Base-by-base conservation (phyloP, 495 filamentous ascomycete genomes). In the Trichoderma orchidacearum region DNA sequence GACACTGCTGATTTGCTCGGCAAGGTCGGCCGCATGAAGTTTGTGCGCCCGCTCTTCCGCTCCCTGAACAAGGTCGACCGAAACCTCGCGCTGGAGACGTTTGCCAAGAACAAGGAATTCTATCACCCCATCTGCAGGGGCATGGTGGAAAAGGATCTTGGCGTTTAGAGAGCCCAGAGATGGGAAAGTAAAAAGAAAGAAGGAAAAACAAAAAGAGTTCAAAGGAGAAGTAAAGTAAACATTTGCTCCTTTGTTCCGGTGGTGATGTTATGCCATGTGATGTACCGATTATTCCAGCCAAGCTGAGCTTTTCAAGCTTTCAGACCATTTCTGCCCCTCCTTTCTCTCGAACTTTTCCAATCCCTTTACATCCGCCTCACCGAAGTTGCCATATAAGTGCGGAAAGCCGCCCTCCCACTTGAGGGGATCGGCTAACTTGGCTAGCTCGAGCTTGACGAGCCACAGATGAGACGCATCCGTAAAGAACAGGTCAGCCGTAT, bases 21-120 rank as follows among this genome's bases (percentile, higher is more conserved):
- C 3, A 76, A 76, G 15, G 89, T 95, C 59, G 92, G 92, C 4
- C 80, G 93, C 53, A 96, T 98, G 92, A 98, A 98, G 78, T 96
- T 92, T 68, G 90, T 96, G 55, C 78, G 90, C 58, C 87, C 90
- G 53, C 68, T 98, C 68, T 93, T 82, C 72, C 79, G 83, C 59
- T 72, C 78, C 56, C 71, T 97, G 61, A 84, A 84, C 61, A 80
- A 82, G 61, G 77, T 85, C 2, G 85, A 95, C 72, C 74, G 80
- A 30, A 69, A 81, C 29, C 67, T 95, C 64, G 92, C 93, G 7
- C 60, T 89, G 38, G 75, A 80, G 66, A 95, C 92, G 1, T 96
- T 96, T 63, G 76, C 88, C 74, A 85, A 85, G 73, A 83, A 95
- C 62, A 86, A 79, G 61, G 82, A 86, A 53, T 98, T 96, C 63